Evolutionary conservation across 2,329 filamentous ascomycete species (phyloP).

Genomic region (Chalaropsis ovoidea): DNA sequence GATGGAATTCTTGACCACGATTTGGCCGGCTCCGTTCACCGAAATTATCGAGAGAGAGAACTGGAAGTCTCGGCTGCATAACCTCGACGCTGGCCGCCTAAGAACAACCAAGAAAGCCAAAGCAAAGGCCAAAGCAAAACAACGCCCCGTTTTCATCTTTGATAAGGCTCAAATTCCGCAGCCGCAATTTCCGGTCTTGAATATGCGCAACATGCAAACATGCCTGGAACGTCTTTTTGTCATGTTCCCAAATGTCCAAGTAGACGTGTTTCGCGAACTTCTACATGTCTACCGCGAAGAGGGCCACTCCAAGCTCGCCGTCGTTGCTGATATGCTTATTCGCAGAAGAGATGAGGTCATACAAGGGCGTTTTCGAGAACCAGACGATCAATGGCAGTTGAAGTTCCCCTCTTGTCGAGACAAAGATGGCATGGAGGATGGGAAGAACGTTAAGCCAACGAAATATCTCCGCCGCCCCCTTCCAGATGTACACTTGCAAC

Average conservation of each 20-base stretch:
- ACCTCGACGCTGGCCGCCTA: neutral
- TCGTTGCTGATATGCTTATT: slow-evolving; percentile 66
- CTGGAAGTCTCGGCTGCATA: neutral
- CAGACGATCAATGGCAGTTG: neutral
- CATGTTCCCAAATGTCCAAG: slow-evolving; percentile 70
- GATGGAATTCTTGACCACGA: neutral
- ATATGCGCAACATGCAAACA: neutral
- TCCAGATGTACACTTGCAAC: neutral
- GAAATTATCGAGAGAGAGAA: slow-evolving; percentile 1
- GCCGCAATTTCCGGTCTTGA: neutral
- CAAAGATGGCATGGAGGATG: neutral
- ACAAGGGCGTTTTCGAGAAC: slow-evolving; percentile 4
- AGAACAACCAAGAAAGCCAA: neutral
- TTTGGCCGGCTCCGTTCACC: neutral
- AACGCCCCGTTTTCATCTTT: neutral
- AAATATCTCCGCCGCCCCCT: neutral
- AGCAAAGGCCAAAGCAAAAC: neutral
- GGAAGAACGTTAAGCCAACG: too few species aligned
- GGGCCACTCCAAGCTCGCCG: slow-evolving; percentile 53
- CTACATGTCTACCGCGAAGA: slow-evolving; percentile 63
- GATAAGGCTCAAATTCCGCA: neutral
- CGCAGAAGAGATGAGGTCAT: neutral
- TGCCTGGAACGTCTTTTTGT: slow-evolving; percentile 56
- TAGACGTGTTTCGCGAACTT: slow-evolving; percentile 76
- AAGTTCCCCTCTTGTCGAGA: neutral